phyloP scores from a whole-genome alignment of 305 asterid species.

The Ajuga reptans region DNA sequence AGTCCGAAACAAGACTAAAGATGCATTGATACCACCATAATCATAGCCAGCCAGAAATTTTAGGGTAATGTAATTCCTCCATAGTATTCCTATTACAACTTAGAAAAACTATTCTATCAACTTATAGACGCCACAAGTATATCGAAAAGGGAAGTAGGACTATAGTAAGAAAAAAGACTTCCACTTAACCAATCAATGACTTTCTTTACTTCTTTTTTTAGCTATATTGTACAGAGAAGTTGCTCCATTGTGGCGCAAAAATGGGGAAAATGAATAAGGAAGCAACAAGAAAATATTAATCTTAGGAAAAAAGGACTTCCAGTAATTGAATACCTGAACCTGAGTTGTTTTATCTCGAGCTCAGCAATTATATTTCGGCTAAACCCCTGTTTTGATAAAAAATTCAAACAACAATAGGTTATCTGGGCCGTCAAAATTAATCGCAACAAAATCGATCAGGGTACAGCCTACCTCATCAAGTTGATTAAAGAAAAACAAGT shows the following conservation, averaged over 20 bases:
- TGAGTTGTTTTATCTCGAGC: too few species aligned
- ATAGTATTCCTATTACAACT: background rate
- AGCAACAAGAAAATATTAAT: background rate
- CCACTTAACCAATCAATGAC: background rate
- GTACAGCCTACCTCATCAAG: too few species aligned
- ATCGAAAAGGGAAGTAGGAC: background rate
- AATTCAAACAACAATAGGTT: slow-evolving; percentile 28
- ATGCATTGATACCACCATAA: background rate
- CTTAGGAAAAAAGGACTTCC: too few species aligned
- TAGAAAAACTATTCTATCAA: background rate
- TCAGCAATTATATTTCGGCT: slow-evolving; percentile 24
- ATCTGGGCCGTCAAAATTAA: too few species aligned
- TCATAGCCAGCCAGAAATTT: background rate
- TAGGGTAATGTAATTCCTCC: background rate
- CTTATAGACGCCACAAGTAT: background rate
- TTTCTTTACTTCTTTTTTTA: background rate
- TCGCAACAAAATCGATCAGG: too few species aligned
- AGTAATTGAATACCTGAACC: too few species aligned
- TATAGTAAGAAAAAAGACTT: background rate
- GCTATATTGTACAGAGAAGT: background rate
- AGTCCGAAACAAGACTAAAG: slow-evolving; percentile 5
- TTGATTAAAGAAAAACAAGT: too few species aligned
- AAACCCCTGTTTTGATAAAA: slow-evolving; percentile 43
- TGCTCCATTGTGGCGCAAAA: too few species aligned
- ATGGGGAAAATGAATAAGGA: background rate